These are phyloP conservation scores for Dactylellina parvicollis DNA, from an alignment of 2,329 filamentous ascomycete species.

Conservation along the genomic window DNA sequence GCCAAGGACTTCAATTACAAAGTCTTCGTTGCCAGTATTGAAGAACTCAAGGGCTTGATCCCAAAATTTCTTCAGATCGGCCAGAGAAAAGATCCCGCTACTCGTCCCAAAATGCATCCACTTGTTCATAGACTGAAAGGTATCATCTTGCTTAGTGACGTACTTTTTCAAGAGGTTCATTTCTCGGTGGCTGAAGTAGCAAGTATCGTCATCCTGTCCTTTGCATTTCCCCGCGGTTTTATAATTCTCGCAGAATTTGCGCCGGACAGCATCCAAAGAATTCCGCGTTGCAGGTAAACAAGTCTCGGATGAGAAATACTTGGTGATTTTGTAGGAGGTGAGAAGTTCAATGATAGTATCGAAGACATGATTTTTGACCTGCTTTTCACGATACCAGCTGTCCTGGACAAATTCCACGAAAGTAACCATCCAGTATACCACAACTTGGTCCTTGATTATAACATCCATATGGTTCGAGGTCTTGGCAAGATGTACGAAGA, in stretches of 20 bases:
- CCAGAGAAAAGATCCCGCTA: background rate
- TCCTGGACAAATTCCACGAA: slow-evolving; percentile 28
- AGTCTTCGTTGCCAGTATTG: slow-evolving; percentile 3
- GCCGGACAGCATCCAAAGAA: background rate
- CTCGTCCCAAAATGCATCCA: slow-evolving; percentile 15
- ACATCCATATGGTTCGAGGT: background rate
- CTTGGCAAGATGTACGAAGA: slow-evolving; percentile 11
- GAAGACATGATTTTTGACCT: background rate
- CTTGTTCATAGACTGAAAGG: slow-evolving; percentile 11
- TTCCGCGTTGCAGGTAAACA: background rate
- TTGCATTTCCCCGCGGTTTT: background rate
- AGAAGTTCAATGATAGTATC: slow-evolving; percentile 9
- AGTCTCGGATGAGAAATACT: background rate
- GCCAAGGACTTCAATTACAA: slow-evolving; percentile 17
- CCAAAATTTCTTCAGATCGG: slow-evolving; percentile 28
- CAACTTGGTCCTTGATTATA: background rate
- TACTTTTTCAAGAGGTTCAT: slow-evolving; percentile 4
- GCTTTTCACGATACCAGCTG: slow-evolving; percentile 15
- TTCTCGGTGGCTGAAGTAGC: slow-evolving; percentile 27
- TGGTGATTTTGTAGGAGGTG: background rate
- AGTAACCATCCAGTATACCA: slow-evolving; percentile 30
- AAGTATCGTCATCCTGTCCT: background rate
- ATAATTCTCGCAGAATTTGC: background rate
- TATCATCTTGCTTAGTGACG: background rate
- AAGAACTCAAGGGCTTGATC: slow-evolving; percentile 19